A percentile compares a stretch with the other conserved stretches of the same genome.
Conservation (phyloP, 305 asterid genomes). For the Fraxinus greggii region DNA sequence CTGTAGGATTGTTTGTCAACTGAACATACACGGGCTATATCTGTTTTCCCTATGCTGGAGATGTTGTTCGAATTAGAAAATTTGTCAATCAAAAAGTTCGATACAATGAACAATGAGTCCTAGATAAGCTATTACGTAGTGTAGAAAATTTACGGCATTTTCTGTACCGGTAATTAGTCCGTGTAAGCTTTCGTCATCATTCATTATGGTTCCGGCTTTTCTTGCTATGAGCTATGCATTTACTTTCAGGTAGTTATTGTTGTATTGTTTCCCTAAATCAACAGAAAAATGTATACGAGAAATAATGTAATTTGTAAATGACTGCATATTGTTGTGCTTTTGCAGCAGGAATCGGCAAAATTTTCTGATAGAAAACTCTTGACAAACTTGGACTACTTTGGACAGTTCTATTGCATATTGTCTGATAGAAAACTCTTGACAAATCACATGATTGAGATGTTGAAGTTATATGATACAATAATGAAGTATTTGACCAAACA, state of each 20-base stretch:
- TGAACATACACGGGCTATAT: slow-evolving; percentile 1
- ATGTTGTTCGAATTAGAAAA: not conserved
- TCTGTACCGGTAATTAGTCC: slow-evolving; percentile 23
- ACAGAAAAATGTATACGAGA: not conserved
- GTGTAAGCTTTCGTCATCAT: slow-evolving; percentile 13
- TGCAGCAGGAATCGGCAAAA: not conserved
- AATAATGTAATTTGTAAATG: slow-evolving; percentile 19
- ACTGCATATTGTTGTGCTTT: slow-evolving; percentile 6
- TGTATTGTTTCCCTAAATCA: slow-evolving; percentile 24
- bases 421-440: too few species aligned
- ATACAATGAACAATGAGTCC: not conserved
- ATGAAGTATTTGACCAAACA: too few species aligned
- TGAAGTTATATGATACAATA: too few species aligned
- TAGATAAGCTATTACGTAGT: slow-evolving; percentile 1
- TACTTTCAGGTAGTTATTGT: slow-evolving; percentile 22
- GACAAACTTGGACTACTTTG: not conserved
- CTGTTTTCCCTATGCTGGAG: not conserved
- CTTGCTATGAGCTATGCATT: slow-evolving; percentile 12
- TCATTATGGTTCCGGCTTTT: slow-evolving; percentile 8
- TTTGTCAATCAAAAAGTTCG: not conserved
- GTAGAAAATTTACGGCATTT: slow-evolving; percentile 15
- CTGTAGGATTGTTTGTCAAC: not conserved
- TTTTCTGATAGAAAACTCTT: not conserved
- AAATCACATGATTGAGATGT: not conserved
- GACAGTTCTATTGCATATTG: not conserved